Base-by-base conservation (phyloP, 495 filamentous ascomycete genomes). In the Penicillium diatomitis region DNA sequence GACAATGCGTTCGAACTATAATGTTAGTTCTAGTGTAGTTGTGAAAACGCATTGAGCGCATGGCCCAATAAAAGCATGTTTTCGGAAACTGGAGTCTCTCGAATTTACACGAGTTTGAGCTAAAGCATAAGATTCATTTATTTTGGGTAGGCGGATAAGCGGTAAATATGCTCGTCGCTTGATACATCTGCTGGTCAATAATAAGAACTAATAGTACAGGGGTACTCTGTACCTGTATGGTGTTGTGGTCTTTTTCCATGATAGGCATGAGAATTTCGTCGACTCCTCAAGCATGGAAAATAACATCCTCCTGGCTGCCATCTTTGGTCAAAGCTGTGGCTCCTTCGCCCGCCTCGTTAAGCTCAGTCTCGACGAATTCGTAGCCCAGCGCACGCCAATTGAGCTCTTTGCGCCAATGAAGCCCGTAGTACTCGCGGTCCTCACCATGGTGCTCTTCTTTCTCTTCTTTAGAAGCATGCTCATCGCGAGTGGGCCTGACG, bases 311-410 rank as follows among this genome's bases (percentile, higher is more conserved):
- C 20, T 6, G 32, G 37, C 37, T 10, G 20, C 8, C 44, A 30
- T 35, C 6, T 5, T 8, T 27, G 4, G 6, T 27, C 20, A 34
- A 34, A 32, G 9, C 36, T 37, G 20, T 20, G 20, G 20, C 20
- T 20, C 44, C 39, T n/a, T 37, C n/a, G 1, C 32, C 32, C 11
- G 49, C 48, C 32, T 31, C 40, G 8, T 46, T 35, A 1, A 6
- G 29, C 28, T 55, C 49, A 5, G 65, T 61, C n/a, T 71, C 65
- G 2, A 73, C 71, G 74, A 83, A 95, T 58, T 94, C 83, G 80
- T 89, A 98, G 10, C 82, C 85, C 44, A 96, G 64, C 50, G 89
- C 75, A 49, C 86, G 86, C 94, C 94, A 97, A 66, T 98, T 98
- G 51, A 97, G 69, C 67, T 96, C 89, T 45, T 84, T 82, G 29